phyloP scores from a whole-genome alignment of 192 early-diverging fungal species.

The Linnemannia elongata region DNA sequence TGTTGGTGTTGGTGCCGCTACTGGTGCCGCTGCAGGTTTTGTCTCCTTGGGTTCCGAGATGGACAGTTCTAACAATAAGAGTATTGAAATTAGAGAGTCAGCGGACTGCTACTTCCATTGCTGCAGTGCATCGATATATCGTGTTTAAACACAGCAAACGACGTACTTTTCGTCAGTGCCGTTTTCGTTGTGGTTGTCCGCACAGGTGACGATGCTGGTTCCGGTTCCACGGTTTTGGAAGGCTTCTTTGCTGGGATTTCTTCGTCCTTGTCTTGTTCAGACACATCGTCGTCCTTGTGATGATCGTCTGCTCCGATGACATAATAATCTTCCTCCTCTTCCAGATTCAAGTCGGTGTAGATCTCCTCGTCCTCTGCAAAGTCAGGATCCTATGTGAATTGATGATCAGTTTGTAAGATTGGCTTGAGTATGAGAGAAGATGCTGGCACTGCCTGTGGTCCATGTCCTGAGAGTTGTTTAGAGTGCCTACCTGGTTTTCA shows the following conservation, averaged over 20 bases:
- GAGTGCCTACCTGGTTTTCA: conserved; percentile 70
- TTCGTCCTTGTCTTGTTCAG: conserved; percentile 33
- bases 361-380: conserved; percentile 93
- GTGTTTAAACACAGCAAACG: background rate
- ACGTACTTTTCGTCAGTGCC: conserved; percentile 40
- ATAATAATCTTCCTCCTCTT: conserved; percentile 90
- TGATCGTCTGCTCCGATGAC: conserved; percentile 81
- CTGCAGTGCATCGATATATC: background rate
- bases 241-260: conserved; percentile 39
- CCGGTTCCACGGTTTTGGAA: conserved; percentile 59
- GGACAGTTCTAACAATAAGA: conserved; percentile 21
- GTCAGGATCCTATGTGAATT: conserved; percentile 71
- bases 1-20: background rate
- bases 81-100: background rate
- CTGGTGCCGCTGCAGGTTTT: conserved; percentile 27
- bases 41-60: conserved; percentile 50
- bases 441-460: background rate
- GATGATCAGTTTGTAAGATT: background rate
- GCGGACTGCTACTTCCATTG: background rate
- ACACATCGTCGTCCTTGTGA: conserved; percentile 28
- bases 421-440: background rate
- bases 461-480: background rate
- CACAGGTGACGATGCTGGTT: conserved; percentile 20
- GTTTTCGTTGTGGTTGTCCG: conserved; percentile 8
- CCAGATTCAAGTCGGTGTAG: conserved; percentile 93